Evolutionary conservation across 2,329 filamentous ascomycete species (phyloP), one percentile per base, ranked within the genome.

Genomic region (Colletotrichum costaricense): DNA sequence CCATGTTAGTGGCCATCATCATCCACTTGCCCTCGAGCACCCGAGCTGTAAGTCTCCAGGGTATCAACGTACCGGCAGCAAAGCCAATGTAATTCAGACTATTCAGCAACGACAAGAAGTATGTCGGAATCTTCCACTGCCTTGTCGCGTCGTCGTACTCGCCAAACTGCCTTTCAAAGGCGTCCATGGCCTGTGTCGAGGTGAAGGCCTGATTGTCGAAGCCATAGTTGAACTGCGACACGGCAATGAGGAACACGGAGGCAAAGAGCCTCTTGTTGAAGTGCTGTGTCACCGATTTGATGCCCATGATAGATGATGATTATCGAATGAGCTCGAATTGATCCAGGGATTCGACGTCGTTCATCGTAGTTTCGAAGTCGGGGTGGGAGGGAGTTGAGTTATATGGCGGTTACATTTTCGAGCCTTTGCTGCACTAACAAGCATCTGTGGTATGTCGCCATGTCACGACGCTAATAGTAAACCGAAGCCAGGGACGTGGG

Each of bases 181-280:
- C 74, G 22, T 78, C 76, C 83, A 84, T 84, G 24, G 83, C 79
- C 73, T 85, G 82, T 0, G 80, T 82, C 2, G 80, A 81, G 9
- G 79, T 76, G 75, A 83, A 82, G n/a, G 66, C 62, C 24, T 69
- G 69, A 56, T 82, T 81, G 72, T 84, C 83, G 56, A 84, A 82
- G 65, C 82, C 82, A 79, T 83, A 85, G 75, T 84, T 84, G 75
- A 84, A 78, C 22, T 78, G 77, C 1, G 81, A 83, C 2, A 84
- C 52, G 46, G 80, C 79, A 57, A 84, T 78, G 33, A 84, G 67
- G 16, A 66, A 24, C 5, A 76, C 75, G 3, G 77, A 71, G 49
- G 75, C 72, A 24, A 75, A 46, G 49, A 79, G 74, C 33, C 68
- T 30, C 55, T 54, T 59, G 67, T 66, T 70, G 67, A 70, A 70